Base-by-base conservation (phyloP, 129 eudicot genomes). In the Cynara cardunculus region DNA sequence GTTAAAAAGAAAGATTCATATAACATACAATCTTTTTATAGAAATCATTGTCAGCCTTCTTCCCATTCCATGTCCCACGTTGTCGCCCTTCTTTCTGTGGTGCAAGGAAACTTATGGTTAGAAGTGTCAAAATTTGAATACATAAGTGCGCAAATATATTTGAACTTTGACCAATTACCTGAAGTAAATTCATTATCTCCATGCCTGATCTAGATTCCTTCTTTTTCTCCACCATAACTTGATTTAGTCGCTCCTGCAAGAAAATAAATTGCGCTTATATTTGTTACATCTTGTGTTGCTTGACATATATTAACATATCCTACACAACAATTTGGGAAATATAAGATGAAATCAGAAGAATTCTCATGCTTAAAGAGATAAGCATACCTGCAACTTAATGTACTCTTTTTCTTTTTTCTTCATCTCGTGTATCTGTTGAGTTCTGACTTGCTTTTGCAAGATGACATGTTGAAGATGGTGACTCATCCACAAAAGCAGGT, bases 161-260 rank as follows among this genome's bases (percentile, higher is more conserved):
- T 7, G 2, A 77, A 80, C 76, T 30, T 35, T 49, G 80, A 74
- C 26, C 30, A 64, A 39, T 85, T 84, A 96, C 99, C 97, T 96
- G 99, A 72, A 96, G 93, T 78, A 96, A 82, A 87, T 88, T 96
- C 99, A 96, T 96, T 68, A 92, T 96, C 75, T 96, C 99, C 99
- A 96, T 91, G 88, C 99, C 99, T 69, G 99, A 96, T 88, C 87
- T 89, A 34, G 99, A 90, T 91, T 96, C 98, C 98, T 96, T 96
- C 95, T 96, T 96, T 81, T 96, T 96, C 90, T 96, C 99, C 92
- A 89, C 89, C 76, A 96, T 59, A 49, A 96, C 98, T 92, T 96
- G 99, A 81, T 96, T 96, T 46, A 96, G 82, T 81, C 87, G 90
- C 82, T 96, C 98, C 98, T 96, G 87, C 68, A 84, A 69, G 65